Evolutionary conservation across 1,284 basidiomycete genomes (phyloP), one percentile per base, ranked within the genome.

Genomic region (Sparassis latifolia): DNA sequence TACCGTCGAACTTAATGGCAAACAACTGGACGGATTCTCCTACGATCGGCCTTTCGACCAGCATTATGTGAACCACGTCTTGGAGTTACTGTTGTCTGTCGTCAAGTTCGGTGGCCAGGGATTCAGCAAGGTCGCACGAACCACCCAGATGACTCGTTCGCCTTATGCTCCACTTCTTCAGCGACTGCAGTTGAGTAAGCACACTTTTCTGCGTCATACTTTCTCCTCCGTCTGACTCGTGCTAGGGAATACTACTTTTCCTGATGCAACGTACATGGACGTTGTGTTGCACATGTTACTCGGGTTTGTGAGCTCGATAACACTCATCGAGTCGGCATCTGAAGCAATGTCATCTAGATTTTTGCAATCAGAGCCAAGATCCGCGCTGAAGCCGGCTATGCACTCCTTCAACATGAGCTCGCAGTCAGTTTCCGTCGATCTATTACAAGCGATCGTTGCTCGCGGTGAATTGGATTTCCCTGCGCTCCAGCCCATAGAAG

Each of bases 71-170:
- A 77, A 80, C 49, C 81, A 91, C 65, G 68, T 90, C 4, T 67
- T 96, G 40, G 86, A 91, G 50, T 82, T 81, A n/a, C 66, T 97
- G 3, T 71, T 89, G 2, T 83, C 86, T 0, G 75, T 98, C 3
- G 80, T 90, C 42, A 79, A 83, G 29, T 94, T 95, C 63, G 94
- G 93, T 2, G 93, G 93, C 0, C 86, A 92, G 65, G 90, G 89
- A 0, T 91, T 96, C 63, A 75, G 80, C 42, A 86, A 89, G 58
- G 77, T 84, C 1, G 79, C 85, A 0, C 76, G 82, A 47, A 73
- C 74, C 10, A 80, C 81, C 6, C 69, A 71, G 6, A 71, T 90
- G 45, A 80, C 77, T 55, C 80, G 84, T 28, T 80, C 87, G 5
- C 69, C 79, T 47, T 78, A 87, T 62, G 55, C 71, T 6, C 79